Percentiles rank a stretch among this genome's conserved stretches.
These are phyloP conservation scores for Elsinoe necatrix DNA, from an alignment of 2,329 filamentous ascomycete genomes.

Conservation along the genomic window DNA sequence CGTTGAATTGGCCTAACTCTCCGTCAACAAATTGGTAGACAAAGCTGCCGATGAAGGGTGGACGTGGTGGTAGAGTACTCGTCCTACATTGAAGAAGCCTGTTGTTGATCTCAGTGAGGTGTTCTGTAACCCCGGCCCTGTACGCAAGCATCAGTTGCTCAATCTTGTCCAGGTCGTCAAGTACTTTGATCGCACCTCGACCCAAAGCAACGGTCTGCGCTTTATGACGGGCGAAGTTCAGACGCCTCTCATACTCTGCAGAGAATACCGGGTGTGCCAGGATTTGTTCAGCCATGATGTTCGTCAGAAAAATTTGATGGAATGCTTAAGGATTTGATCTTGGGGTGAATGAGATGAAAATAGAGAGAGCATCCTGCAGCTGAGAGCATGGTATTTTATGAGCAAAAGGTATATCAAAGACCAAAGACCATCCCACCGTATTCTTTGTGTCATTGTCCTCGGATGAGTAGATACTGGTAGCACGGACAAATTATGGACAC, in stretches of 20 bases:
- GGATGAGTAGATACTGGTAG: too few relatives aligned
- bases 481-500: too few relatives aligned
- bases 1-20: neutral
- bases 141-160: neutral
- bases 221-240: conserved; percentile 2
- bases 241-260: neutral
- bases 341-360: neutral
- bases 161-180: neutral
- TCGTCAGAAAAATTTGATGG: neutral
- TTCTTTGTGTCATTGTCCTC: too few relatives aligned
- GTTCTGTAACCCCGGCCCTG: neutral
- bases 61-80: neutral
- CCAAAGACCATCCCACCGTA: neutral
- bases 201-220: neutral
- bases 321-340: neutral
- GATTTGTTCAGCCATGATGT: neutral
- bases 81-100: neutral
- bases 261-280: neutral
- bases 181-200: neutral
- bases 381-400: neutral
- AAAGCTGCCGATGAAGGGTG: neutral
- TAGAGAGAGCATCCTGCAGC: neutral
- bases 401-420: neutral
- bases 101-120: neutral
- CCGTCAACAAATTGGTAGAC: neutral